Evolutionary conservation across 805 yeast genomes (phyloP).

Genomic region (Jamesozyma piceae): DNA sequence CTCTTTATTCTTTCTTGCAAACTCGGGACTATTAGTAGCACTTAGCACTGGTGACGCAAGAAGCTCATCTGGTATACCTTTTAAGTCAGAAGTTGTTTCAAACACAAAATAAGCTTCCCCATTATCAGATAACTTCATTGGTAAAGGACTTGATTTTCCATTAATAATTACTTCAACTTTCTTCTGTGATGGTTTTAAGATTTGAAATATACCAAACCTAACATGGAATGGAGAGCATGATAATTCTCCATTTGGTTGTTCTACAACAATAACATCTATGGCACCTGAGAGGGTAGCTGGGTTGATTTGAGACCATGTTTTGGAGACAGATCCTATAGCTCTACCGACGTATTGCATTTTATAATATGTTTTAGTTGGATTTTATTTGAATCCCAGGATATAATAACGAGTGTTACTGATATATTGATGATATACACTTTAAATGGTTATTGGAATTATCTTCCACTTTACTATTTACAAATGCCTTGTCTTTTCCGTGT

Average conservation of each 20-base stretch:
- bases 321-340: conserved; percentile 89
- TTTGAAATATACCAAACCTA: conserved; percentile 88
- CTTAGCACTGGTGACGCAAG: conserved; percentile 81
- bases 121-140: conserved; percentile 95
- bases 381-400: not conserved
- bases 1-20: conserved; percentile 18
- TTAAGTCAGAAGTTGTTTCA: conserved; percentile 55
- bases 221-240: conserved; percentile 96
- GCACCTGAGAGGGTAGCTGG: conserved; percentile 97
- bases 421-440: too few relatives aligned
- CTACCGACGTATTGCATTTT: conserved; percentile 92
- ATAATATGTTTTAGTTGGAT: too few relatives aligned
- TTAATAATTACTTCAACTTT: conserved; percentile 84
- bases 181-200: conserved; percentile 89
- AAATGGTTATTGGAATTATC: too few relatives aligned
- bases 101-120: conserved; percentile 98
- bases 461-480: too few relatives aligned
- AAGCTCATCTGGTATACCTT: conserved; percentile 62
- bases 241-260: conserved; percentile 67
- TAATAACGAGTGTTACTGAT: not conserved
- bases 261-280: conserved; percentile 90
- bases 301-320: conserved; percentile 93
- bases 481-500: too few relatives aligned
- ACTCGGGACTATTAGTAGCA: conserved; percentile 51
- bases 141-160: conserved; percentile 68